These are phyloP conservation scores for Nemania bipapillata DNA, from an alignment of 2,329 filamentous ascomycete genomes.

Conservation along the genomic window DNA sequence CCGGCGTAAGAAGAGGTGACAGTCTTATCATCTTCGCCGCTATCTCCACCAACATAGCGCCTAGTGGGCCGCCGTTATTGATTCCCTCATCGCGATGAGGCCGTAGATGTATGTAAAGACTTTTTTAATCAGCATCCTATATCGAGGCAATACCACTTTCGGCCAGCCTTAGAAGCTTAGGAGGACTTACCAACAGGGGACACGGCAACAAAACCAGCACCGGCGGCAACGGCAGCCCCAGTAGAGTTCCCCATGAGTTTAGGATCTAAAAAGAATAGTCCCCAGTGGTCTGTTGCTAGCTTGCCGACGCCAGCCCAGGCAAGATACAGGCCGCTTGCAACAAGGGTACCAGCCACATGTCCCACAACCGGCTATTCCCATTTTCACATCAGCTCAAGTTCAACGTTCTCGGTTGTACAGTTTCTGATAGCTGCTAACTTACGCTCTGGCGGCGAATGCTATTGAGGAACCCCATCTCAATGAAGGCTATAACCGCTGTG, in stretches of 20 bases:
- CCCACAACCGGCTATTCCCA: conserved; percentile 56
- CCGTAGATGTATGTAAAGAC: conserved; percentile 63
- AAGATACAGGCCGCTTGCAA: conserved; percentile 59
- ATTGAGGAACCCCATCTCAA: conserved; percentile 63
- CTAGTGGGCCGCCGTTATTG: conserved; percentile 44
- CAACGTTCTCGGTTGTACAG: neutral
- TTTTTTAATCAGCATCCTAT: conserved; percentile 45
- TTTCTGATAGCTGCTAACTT: conserved; percentile 40
- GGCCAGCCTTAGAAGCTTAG: neutral
- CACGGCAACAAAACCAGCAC: conserved; percentile 58
- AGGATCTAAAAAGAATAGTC: conserved; percentile 65
- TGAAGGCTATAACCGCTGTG: conserved; percentile 57
- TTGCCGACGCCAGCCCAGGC: conserved; percentile 62
- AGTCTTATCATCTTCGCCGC: neutral
- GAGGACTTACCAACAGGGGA: conserved; percentile 58
- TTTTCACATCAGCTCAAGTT: conserved; percentile 10
- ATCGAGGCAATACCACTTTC: neutral
- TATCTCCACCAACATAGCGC: neutral
- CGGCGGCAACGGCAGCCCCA: conserved; percentile 59
- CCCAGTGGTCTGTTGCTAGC: conserved; percentile 57
- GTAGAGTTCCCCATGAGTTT: conserved; percentile 55
- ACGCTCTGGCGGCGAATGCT: conserved; percentile 64
- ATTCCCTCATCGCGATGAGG: conserved; percentile 62
- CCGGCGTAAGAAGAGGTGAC: neutral
- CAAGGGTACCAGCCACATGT: conserved; percentile 57